Conservation (phyloP, 305 asterid species). For the Coffea humblotiana region DNA sequence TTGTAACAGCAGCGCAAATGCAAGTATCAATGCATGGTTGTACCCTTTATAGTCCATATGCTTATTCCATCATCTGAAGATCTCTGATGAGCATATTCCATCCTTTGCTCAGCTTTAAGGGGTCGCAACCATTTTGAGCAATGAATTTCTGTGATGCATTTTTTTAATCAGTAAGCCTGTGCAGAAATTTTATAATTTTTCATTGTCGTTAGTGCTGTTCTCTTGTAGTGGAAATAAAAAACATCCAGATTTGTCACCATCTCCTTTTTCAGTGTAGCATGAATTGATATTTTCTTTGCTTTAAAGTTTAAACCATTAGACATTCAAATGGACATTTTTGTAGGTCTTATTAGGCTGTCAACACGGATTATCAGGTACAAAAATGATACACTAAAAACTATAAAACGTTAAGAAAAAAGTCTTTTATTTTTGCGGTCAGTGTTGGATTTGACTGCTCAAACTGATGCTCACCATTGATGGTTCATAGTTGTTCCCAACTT, state of each 20-base stretch:
- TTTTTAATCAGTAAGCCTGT: no score
- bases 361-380: no score
- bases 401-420: background rate
- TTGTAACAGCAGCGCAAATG: background rate
- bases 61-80: constrained; percentile 1
- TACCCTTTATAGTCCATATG: constrained; percentile 1
- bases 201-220: background rate
- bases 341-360: no score
- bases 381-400: background rate
- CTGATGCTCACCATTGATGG: no score
- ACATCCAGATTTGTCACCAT: background rate
- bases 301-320: background rate
- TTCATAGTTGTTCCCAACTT: no score
- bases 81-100: constrained; percentile 10
- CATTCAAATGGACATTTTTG: background rate
- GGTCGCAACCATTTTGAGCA: constrained; percentile 14
- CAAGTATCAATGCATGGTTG: background rate
- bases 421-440: background rate
- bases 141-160: background rate
- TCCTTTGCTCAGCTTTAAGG: background rate
- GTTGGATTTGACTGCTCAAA: constrained; percentile 2
- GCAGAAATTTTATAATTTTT: background rate
- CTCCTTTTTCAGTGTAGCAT: background rate
- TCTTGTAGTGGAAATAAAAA: background rate
- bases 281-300: background rate